Base-by-base conservation (phyloP, 306 rosid species). In the Amphicarpaea edgeworthii region DNA sequence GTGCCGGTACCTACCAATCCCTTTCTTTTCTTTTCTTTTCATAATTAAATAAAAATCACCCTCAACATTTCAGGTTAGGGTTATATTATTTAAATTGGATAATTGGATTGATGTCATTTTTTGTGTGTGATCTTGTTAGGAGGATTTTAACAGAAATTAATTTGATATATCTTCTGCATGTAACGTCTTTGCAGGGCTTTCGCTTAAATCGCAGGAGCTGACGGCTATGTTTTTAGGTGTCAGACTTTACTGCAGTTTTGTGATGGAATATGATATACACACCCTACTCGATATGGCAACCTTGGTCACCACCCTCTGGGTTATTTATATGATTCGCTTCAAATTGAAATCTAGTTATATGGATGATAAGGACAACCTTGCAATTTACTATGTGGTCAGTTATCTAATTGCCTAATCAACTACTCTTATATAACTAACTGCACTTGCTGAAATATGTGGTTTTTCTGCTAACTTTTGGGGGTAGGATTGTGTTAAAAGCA, bases 181-280 rank as follows among this genome's bases (percentile, higher is more conserved):
- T 72, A 53, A 72, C 4, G 63, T 75, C 16, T 71, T 50, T 79
- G 71, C 84, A 91, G 96, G 96, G 19, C 87, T 91, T 70, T 91
- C 96, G 7, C 91, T 91, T 16, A 91, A 88, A 71, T 87, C 96
- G 12, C 96, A 91, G 88, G 96, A 88, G 51, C 82, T 91, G 63
- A 91, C 96, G 28, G 96, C 96, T 38, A 38, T 81, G 50, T 90
- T 90, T 85, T 83, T 90, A 21, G 93, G 84, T 70, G 93, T 83
- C 57, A 88, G 93, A 77, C 88, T 91, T 9, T 91, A 85, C 73
- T 88, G 91, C 85, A 91, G 96, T 83, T 85, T 88, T 79, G 96
- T 88, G 7, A 88, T 91, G 90, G 96, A 91, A 82, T 91, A 84
- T 79, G 96, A 91, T 67, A 87, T 91, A 38, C 96, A 91, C 78